A percentile compares a stretch with the other conserved stretches of the same genome.
Conservation (phyloP, 208 protist genomes). For the Crithidia brevicula region DNA sequence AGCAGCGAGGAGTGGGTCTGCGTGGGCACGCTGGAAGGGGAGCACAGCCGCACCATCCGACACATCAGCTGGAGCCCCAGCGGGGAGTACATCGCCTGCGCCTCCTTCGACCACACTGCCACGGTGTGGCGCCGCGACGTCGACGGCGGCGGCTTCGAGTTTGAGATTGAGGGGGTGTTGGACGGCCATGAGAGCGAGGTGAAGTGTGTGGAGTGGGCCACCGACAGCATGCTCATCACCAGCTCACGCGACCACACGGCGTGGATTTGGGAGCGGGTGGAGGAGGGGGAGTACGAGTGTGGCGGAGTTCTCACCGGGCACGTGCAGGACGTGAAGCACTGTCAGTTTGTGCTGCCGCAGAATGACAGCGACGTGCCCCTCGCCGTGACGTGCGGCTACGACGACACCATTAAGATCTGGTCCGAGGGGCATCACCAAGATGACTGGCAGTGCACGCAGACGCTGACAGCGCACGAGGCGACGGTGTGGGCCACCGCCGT, state of each 20-base stretch:
- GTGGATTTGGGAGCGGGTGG: slow-evolving; percentile 92
- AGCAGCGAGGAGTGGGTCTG: slow-evolving; percentile 41
- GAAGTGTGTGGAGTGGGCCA: slow-evolving; percentile 88
- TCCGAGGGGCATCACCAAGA: slow-evolving; percentile 79
- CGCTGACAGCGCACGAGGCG: slow-evolving; percentile 62
- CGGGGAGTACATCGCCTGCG: slow-evolving; percentile 78
- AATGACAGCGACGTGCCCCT: slow-evolving; percentile 61
- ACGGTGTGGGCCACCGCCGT: slow-evolving; percentile 90
- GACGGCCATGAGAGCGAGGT: slow-evolving; percentile 94
- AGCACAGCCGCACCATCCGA: slow-evolving; percentile 79
- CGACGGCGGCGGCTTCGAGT: slow-evolving; percentile 39
- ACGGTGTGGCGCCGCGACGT: slow-evolving; percentile 71
- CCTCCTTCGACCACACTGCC: slow-evolving; percentile 84
- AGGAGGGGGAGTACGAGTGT: slow-evolving; percentile 90
- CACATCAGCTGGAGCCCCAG: slow-evolving; percentile 87
- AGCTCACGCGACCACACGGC: slow-evolving; percentile 90
- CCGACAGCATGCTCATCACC: slow-evolving; percentile 82
- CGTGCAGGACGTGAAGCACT: slow-evolving; percentile 91
- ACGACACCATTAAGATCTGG: slow-evolving; percentile 79
- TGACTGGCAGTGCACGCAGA: slow-evolving; percentile 90
- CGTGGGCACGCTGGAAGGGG: slow-evolving; percentile 62
- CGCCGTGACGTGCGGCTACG: slow-evolving; percentile 84
- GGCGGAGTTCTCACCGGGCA: slow-evolving; percentile 88
- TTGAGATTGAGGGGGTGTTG: slow-evolving; percentile 75
- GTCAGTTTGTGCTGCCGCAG: slow-evolving; percentile 69